Percentiles rank a stretch among this genome's conserved stretches.
phyloP scores from a whole-genome alignment of 805 yeast species.

The Ogataea corticis region DNA sequence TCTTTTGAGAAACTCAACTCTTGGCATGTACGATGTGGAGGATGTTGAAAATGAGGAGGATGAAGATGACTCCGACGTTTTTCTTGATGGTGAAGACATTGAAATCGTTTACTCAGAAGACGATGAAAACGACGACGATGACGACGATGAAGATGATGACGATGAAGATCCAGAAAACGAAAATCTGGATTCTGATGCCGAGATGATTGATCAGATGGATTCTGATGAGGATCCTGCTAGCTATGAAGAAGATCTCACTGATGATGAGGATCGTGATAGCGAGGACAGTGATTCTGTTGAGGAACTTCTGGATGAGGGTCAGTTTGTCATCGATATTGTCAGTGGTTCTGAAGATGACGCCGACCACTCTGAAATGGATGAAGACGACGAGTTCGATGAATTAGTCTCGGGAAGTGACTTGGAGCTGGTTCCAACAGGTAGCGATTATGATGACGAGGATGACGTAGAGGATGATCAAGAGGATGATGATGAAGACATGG shows the following conservation, averaged over 20 bases:
- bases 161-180: constrained; percentile 20
- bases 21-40: constrained; percentile 90
- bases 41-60: constrained; percentile 47
- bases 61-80: constrained; percentile 27
- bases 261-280: constrained; percentile 18
- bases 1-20: constrained; percentile 80
- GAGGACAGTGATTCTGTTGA: constrained; percentile 26
- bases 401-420: constrained; percentile 22
- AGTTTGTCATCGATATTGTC: constrained; percentile 31
- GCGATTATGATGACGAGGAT: constrained; percentile 21
- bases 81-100: constrained; percentile 34
- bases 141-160: constrained; percentile 42
- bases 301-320: constrained; percentile 27
- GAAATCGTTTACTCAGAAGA: constrained; percentile 32
- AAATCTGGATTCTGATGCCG: constrained; percentile 21
- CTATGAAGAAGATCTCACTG: constrained; percentile 27
- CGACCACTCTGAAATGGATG: constrained; percentile 21
- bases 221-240: constrained; percentile 21
- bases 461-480: constrained; percentile 27
- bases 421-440: constrained; percentile 18
- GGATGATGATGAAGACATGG: constrained; percentile 12
- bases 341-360: constrained; percentile 29
- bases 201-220: constrained; percentile 10
- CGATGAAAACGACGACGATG: constrained; percentile 22
- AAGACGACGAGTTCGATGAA: constrained; percentile 26